phyloP scores from a whole-genome alignment of 1,139 yeast genomes.

The Geotrichum fermentans region DNA sequence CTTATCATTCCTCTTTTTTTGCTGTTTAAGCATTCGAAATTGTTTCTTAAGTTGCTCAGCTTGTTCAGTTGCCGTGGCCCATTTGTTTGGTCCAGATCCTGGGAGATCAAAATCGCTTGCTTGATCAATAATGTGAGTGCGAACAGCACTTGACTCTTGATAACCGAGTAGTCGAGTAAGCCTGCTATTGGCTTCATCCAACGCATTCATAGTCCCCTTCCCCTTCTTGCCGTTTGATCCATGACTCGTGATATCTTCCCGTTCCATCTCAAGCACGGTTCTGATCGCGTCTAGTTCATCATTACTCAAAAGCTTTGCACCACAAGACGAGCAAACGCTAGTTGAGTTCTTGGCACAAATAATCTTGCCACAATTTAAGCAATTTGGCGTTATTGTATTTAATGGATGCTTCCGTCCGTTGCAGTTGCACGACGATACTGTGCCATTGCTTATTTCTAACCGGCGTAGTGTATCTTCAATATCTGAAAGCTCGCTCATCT shows the following conservation, averaged over 20 bases:
- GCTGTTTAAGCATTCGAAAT: constrained; percentile 62
- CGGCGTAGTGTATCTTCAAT: constrained; percentile 12
- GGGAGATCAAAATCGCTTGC: constrained; percentile 79
- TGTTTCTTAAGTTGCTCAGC: constrained; percentile 78
- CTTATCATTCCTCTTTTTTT: constrained; percentile 45
- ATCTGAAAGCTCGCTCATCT: constrained; percentile 14
- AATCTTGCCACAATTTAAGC: constrained; percentile 89
- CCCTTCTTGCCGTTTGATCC: constrained; percentile 28
- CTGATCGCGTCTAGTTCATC: constrained; percentile 58
- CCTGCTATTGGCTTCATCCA: constrained; percentile 60
- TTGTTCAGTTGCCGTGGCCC: constrained; percentile 88
- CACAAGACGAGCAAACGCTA: constrained; percentile 85
- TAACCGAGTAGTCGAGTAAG: constrained; percentile 68
- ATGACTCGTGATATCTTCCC: constrained; percentile 30
- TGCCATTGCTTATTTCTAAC: constrained; percentile 27
- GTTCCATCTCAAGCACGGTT: constrained; percentile 36
- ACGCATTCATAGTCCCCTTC: constrained; percentile 39
- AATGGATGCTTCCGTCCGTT: constrained; percentile 70
- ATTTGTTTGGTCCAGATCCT: constrained; percentile 50
- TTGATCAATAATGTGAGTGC: constrained; percentile 88
- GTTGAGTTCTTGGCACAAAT: constrained; percentile 84
- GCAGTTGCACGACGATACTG: constrained; percentile 56
- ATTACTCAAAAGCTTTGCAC: constrained; percentile 54
- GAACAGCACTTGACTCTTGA: constrained; percentile 81
- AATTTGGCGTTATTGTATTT: constrained; percentile 86